Evolutionary conservation across 2,329 filamentous ascomycete genomes (phyloP), one percentile per base, ranked within the genome.

Genomic region (Fusarium compactum): DNA sequence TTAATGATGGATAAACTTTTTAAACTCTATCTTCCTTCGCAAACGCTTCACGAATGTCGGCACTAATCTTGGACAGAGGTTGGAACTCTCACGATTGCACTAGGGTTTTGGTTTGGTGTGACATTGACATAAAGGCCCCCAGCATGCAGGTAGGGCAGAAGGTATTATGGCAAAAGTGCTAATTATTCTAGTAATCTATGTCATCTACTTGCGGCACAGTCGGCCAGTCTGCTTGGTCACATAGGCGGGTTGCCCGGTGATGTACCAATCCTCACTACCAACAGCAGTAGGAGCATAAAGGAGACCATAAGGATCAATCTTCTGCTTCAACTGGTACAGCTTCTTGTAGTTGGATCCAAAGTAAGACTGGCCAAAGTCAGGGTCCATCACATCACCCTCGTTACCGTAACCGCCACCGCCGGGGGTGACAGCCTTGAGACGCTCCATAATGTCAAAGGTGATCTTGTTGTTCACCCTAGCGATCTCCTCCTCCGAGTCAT

Each of bases 221-320:
- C 68, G 68, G 6, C 68, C 68, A 12, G 65, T 71, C 24, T 71
- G 68, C 20, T 61, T 71, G 15, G 69, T 69, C 2, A 71, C 59
- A 5, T 62, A 71, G 20, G 65, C 59, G 8, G 58, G 53, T 3
- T 69, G 65, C 10, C 38, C 67, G 8, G 67, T 60, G 15, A 70
- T 30, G 2, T 70, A 71, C 76, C 81, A 82, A 43, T 81, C 75
- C 64, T 82, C 80, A 9, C 77, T 79, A 0, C 80, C 80, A 10
- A 82, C 79, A 20, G 78, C 80, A 20, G 76, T 79, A 32, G 78
- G 76, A 9, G 78, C 76, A 47, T 80, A 80, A 27, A 82, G 80
- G 1, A 82, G 51, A 9, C 77, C 76, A 27, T 71, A 73, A n/a
- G 80, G 79, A 16, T 82, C 79, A 22, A 78, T 64, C 62, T 77